Base-by-base conservation (phyloP, 148 eudicot genomes). In the Dysphania ambrosioides region DNA sequence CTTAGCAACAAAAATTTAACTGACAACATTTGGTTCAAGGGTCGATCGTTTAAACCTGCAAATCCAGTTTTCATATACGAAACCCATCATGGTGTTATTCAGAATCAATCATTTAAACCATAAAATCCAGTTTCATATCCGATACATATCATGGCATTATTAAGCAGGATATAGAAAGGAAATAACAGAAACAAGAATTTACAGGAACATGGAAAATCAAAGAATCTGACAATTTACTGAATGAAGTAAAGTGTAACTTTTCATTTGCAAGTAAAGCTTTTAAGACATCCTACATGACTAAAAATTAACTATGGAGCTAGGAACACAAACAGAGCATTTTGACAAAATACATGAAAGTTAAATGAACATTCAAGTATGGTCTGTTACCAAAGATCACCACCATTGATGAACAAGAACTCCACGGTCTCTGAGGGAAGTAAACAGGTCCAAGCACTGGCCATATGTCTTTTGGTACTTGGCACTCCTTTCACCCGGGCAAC, bases 341-440 rank as follows among this genome's bases (percentile, higher is more conserved):
- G 38, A n/a, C 1, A 38, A n/a, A 29, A 27, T 75, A 75, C 59
- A 64, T 51, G 70, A 55, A 40, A 64, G 40, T 21, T 26, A 66
- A 53, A 58, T 38, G 24, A 2, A 65, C 66, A 71, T 6, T 29
- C 76, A 73, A 72, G 75, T 73, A 31, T 56, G 42, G 36, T 42
- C n/a, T 24, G 62, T 68, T 58, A 81, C 79, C 83, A 18, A 44
- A 67, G 7, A 40, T 86, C 81, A 91, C 95, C 95, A 94, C 98
- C 97, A 94, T 72, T 94, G 98, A 87, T 94, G 98, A 72, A 94
- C 98, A 69, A 91, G 97, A 84, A 92, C 92, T 23, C 98, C 97
- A 4, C 86, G 85, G 26, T 88, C 73, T 70, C 98, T 86, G 56
- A 95, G 89, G 71, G 96, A 90, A 27, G 80, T 83, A 77, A 95